A percentile compares a stretch with the other conserved stretches of the same genome.
phyloP scores from a whole-genome alignment of 2,329 filamentous ascomycete genomes.

The Diaporthe sp. region DNA sequence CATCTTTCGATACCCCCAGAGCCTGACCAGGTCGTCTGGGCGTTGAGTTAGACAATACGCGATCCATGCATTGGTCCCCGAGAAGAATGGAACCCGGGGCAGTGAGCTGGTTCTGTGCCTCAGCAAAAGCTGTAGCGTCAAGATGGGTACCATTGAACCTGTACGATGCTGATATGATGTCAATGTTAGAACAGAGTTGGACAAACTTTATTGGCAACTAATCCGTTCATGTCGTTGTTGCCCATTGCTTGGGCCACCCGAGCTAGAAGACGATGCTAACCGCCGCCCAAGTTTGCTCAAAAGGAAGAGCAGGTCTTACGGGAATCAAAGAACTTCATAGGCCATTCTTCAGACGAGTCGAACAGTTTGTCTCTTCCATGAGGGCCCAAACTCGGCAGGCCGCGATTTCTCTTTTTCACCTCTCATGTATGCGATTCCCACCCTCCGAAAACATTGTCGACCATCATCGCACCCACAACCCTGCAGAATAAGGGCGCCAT shows the following conservation, averaged over 20 bases:
- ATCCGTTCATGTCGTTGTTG: too few species aligned
- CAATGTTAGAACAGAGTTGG: too few species aligned
- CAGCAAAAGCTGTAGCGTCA: neutral
- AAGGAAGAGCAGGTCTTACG: too few species aligned
- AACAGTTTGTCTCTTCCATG: neutral
- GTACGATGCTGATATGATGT: neutral
- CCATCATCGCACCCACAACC: neutral
- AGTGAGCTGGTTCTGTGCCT: neutral
- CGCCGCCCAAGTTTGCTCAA: too few species aligned
- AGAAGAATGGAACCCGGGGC: accelerated
- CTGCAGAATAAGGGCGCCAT: neutral
- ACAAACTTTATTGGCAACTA: too few species aligned
- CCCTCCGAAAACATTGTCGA: neutral
- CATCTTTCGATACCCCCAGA: neutral
- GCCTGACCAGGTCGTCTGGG: neutral
- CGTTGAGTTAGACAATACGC: neutral
- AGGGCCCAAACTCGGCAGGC: too few species aligned
- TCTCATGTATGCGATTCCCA: neutral
- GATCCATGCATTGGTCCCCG: too few species aligned
- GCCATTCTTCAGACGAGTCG: neutral
- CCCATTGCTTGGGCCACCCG: too few species aligned
- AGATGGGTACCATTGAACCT: neutral
- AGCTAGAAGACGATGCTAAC: too few species aligned
- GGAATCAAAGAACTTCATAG: too few species aligned
- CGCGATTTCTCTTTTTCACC: neutral